These are phyloP conservation scores for Fistulinella prunicolor DNA, from an alignment of 768 basidiomycete species.

Conservation along the genomic window DNA sequence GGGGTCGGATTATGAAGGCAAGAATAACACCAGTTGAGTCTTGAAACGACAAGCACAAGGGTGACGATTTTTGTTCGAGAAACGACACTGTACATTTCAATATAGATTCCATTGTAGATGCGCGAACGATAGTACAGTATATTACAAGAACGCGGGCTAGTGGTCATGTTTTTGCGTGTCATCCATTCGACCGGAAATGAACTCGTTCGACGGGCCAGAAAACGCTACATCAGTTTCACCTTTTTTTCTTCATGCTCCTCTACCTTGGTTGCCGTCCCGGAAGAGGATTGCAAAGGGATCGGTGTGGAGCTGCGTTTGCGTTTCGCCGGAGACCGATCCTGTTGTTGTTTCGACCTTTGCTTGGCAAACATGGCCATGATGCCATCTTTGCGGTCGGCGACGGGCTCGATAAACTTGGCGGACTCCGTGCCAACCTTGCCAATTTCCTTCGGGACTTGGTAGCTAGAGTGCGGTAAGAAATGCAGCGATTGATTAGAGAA, in stretches of 20 bases:
- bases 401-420: conserved; percentile 75
- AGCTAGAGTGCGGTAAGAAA: conserved; percentile 45
- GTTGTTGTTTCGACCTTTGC: conserved; percentile 39
- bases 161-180: not conserved
- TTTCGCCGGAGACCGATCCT: conserved; percentile 18
- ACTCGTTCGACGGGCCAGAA: not conserved
- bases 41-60: not conserved
- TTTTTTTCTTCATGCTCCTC: conserved; percentile 23
- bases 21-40: conserved; percentile 5
- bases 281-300: conserved; percentile 3
- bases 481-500: not conserved
- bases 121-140: conserved; percentile 5
- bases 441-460: conserved; percentile 85
- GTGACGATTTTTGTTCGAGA: not conserved
- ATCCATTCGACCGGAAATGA: not conserved
- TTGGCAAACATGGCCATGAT: conserved; percentile 80
- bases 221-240: conserved; percentile 12
- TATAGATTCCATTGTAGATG: conserved; percentile 1
- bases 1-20: conserved; percentile 31
- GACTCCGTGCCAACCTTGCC: conserved; percentile 89
- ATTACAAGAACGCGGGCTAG: conserved; percentile 4
- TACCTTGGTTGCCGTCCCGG: not conserved
- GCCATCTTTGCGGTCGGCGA: conserved; percentile 78
- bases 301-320: conserved; percentile 27
- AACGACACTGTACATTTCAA: not conserved